A percentile compares a stretch with the other conserved stretches of the same genome.
Conservation (phyloP, 2,329 filamentous ascomycete species). For the Nemania bipapillata region DNA sequence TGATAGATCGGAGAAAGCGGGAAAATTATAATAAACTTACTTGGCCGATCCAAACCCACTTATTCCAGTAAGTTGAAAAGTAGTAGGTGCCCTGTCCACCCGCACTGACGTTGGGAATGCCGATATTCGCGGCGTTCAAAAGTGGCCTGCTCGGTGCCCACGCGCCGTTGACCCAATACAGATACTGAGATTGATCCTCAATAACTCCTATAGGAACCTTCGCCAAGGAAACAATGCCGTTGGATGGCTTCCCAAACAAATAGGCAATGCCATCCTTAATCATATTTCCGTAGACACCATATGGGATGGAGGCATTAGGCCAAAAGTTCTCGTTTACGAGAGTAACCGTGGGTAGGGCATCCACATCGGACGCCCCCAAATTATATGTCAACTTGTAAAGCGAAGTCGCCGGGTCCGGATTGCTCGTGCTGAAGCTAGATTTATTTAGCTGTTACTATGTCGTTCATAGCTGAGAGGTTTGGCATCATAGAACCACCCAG, state of each 20-base stretch:
- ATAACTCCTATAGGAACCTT: constrained; percentile 38
- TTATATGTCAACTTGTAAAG: constrained; percentile 43
- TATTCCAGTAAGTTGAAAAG: constrained; percentile 34
- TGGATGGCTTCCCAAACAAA: constrained; percentile 39
- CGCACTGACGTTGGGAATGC: constrained; percentile 32
- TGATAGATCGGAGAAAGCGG: neutral
- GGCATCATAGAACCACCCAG: neutral
- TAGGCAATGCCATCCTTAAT: constrained; percentile 40
- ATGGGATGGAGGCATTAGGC: constrained; percentile 38
- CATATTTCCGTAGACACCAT: constrained; percentile 42
- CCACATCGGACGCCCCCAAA: constrained; percentile 22
- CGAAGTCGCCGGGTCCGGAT: constrained; percentile 40
- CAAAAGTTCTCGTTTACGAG: constrained; percentile 43
- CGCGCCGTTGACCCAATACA: constrained; percentile 36
- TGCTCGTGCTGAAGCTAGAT: constrained; percentile 32
- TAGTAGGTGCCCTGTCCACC: constrained; percentile 42
- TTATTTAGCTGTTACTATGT: constrained; percentile 14
- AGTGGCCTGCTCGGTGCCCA: constrained; percentile 31
- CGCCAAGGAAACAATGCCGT: constrained; percentile 38
- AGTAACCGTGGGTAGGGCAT: constrained; percentile 40
- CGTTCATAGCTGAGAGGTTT: neutral
- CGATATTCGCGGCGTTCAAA: constrained; percentile 17
- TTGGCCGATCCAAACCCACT: constrained; percentile 43
- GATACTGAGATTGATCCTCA: constrained; percentile 41
- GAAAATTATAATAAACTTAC: constrained; percentile 1